Evolutionary conservation across 2,329 filamentous ascomycete genomes (phyloP).

Genomic region (Leptographium lundbergii): DNA sequence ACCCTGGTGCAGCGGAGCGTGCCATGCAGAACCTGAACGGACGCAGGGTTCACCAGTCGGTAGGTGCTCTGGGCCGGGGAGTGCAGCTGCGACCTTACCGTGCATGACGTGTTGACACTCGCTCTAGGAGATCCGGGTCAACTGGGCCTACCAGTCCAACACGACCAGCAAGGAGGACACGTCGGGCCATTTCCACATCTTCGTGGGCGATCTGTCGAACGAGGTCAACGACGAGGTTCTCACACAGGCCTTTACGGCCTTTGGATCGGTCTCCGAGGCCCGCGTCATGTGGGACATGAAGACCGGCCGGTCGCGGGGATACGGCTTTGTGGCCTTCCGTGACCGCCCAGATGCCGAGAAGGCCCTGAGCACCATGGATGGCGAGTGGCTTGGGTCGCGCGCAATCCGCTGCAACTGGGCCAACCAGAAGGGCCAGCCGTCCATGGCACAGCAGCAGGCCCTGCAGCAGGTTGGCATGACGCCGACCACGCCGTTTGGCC

Average conservation of each 20-base stretch:
- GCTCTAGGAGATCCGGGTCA: conserved; percentile 85
- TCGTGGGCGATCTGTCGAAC: conserved; percentile 93
- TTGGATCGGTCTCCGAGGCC: conserved; percentile 90
- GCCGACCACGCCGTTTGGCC: conserved; percentile 87
- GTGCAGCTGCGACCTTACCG: conserved; percentile 5
- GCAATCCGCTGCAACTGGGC: conserved; percentile 99
- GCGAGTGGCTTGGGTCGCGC: conserved; percentile 95
- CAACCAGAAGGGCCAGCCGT: conserved; percentile 99
- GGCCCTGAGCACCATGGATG: conserved; percentile 93
- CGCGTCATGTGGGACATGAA: conserved; percentile 99
- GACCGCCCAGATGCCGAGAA: conserved; percentile 91
- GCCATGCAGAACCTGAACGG: conserved; percentile 97
- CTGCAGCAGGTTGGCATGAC: conserved; percentile 98
- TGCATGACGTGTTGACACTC: not conserved
- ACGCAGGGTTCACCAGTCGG: conserved; percentile 86
- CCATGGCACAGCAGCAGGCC: conserved; percentile 92
- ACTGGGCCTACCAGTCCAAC: conserved; percentile 99
- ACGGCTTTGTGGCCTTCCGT: conserved; percentile 95
- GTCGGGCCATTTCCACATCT: conserved; percentile 97
- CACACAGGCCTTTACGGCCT: conserved; percentile 86
- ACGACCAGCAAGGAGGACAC: conserved; percentile 91
- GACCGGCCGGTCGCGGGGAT: conserved; percentile 91
- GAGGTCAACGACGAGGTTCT: conserved; percentile 97
- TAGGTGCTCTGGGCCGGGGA: conserved; percentile 32
- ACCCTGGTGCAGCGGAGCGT: conserved; percentile 88